These are phyloP conservation scores for Nemania sp. DNA, from an alignment of 2,329 filamentous ascomycete species.

Conservation along the genomic window DNA sequence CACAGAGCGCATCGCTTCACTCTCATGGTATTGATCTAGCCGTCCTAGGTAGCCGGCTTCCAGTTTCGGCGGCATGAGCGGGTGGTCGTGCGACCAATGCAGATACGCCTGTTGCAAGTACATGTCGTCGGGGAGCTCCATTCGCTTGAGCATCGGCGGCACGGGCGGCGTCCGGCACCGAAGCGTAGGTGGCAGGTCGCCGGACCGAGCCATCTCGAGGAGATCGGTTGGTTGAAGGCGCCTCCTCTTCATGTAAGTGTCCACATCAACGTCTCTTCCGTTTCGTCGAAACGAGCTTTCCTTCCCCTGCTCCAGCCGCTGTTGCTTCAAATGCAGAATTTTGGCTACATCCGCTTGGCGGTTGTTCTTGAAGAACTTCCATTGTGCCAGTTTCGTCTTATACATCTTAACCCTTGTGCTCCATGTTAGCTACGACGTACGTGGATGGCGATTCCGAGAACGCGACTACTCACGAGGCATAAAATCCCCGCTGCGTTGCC, in stretches of 20 bases:
- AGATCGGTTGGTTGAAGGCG: constrained; percentile 34
- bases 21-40: constrained; percentile 31
- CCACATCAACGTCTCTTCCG: constrained; percentile 34
- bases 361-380: constrained; percentile 41
- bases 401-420: constrained; percentile 38
- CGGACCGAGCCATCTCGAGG: constrained; percentile 30
- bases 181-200: constrained; percentile 34
- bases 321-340: constrained; percentile 32
- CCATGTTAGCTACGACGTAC: constrained; percentile 5
- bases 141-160: constrained; percentile 28
- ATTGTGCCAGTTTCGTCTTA: constrained; percentile 39
- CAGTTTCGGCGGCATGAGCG: constrained; percentile 16
- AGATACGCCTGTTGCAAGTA: constrained; percentile 35
- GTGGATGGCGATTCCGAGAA: not conserved
- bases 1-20: constrained; percentile 33
- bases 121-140: constrained; percentile 33
- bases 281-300: constrained; percentile 36
- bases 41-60: constrained; percentile 28
- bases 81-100: constrained; percentile 30
- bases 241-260: constrained; percentile 36
- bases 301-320: constrained; percentile 36
- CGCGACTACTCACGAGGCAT: constrained; percentile 34
- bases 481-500: constrained; percentile 32
- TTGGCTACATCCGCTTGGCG: constrained; percentile 37
- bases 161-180: constrained; percentile 36